These are phyloP conservation scores for Candida corydali DNA, from an alignment of 805 yeast species.

Conservation along the genomic window DNA sequence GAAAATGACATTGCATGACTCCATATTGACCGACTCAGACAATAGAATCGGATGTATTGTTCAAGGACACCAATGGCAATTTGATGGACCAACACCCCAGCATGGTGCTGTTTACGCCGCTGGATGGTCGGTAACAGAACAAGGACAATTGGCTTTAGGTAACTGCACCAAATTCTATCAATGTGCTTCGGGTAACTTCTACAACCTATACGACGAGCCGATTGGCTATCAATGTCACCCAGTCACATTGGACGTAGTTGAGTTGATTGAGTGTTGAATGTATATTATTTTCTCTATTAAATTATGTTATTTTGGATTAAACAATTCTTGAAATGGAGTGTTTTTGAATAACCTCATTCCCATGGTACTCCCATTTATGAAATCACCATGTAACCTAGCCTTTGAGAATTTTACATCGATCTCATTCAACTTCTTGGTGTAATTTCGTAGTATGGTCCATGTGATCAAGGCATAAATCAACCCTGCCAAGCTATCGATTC, in stretches of 20 bases:
- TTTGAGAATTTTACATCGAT: conserved; percentile 25
- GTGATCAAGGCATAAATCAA: conserved; percentile 45
- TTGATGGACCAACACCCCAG: conserved; percentile 40
- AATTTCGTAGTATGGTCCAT: conserved; percentile 37
- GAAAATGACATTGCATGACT: conserved; percentile 25
- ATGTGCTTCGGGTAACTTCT: conserved; percentile 37
- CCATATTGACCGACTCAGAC: conserved; percentile 26
- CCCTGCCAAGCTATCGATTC: conserved; percentile 58
- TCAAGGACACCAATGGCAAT: conserved; percentile 35
- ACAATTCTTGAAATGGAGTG: conserved; percentile 45
- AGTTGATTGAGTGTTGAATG: conserved; percentile 25
- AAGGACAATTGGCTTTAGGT: conserved; percentile 33
- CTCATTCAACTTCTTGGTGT: conserved; percentile 21
- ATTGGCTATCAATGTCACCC: conserved; percentile 34
- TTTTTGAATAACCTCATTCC: conserved; percentile 64
- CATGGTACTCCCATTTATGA: conserved; percentile 43
- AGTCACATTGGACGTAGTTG: conserved; percentile 34
- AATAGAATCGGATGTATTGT: conserved; percentile 37
- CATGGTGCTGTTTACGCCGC: conserved; percentile 34
- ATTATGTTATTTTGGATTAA: too few relatives aligned
- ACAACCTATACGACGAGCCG: conserved; percentile 31
- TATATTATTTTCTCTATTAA: conserved; percentile 1
- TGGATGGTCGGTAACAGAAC: conserved; percentile 33
- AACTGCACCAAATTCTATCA: conserved; percentile 29
- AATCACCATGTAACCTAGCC: conserved; percentile 22